Evolutionary conservation across 2,329 filamentous ascomycete species (phyloP).

Genomic region (Mariannaea elegans): DNA sequence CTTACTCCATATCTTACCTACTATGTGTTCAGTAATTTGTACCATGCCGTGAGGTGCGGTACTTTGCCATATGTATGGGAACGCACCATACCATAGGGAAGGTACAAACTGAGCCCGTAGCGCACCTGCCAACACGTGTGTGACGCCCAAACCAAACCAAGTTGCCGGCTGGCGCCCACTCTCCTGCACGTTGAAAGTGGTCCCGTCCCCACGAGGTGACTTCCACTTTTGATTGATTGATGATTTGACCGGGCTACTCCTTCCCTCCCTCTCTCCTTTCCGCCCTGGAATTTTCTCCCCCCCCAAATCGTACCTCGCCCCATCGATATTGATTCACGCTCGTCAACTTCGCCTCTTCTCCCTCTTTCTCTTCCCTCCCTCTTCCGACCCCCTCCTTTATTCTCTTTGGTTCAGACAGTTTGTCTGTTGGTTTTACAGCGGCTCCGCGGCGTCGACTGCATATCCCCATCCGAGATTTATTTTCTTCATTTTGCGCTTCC

Average conservation of each 20-base stretch:
- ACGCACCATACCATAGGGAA: not conserved
- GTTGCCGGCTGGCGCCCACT: conserved; percentile 33
- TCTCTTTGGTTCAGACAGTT: conserved; percentile 29
- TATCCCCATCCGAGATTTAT: conserved; percentile 25
- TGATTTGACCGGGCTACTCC: conserved; percentile 33
- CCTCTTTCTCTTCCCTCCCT: conserved; percentile 22
- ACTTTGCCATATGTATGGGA: no score
- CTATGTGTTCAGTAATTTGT: no score
- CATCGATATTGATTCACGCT: conserved; percentile 37
- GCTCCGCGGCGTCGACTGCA: conserved; percentile 34
- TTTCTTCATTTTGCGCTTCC: conserved; percentile 33
- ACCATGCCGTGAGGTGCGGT: no score
- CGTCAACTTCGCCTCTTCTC: conserved; percentile 30
- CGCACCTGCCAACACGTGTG: conserved; percentile 35
- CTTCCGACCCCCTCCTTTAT: conserved; percentile 12
- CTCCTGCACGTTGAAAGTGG: conserved; percentile 22
- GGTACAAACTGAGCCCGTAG: not conserved
- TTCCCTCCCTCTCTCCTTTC: conserved; percentile 38
- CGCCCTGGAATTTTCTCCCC: conserved; percentile 39
- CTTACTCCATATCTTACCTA: not conserved
- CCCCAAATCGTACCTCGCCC: conserved; percentile 35
- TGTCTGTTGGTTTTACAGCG: conserved; percentile 33
- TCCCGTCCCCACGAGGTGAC: conserved; percentile 37
- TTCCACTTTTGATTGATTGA: conserved; percentile 39
- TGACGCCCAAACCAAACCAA: conserved; percentile 20